Evolutionary conservation across 2,329 filamentous ascomycete species (phyloP), one percentile per base, ranked within the genome.

Genomic region (Nannizziopsis arthrosporioides): DNA sequence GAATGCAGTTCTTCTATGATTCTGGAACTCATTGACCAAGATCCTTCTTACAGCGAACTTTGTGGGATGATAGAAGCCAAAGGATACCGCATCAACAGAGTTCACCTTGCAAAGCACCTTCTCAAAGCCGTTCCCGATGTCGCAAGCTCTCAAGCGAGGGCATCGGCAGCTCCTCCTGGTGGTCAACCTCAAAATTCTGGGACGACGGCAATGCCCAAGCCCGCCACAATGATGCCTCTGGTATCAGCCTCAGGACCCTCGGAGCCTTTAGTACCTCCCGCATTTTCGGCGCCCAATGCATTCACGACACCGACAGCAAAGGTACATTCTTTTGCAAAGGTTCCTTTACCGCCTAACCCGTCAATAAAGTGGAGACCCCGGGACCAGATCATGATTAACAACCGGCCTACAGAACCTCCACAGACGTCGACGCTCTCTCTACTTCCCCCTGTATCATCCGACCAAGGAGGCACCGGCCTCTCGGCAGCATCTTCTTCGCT

Each of bases 11-110:
- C 64, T 7, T 59, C 66, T 8, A 61, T 69, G 15, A 63, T 80
- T 8, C 57, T 70, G 17, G 58, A 56, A 1, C 65, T 78, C 34
- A 63, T 80, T 7, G 65, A 76, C 43, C 57, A 61, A 6, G 77
- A 78, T 53, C 75, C 75, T 1, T 74, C 69, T 2, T 80, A 79
- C 52, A 69, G 72, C 50, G 67, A 74, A 44, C 60, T 80, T 2
- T 80, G 77, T 55, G 68, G 74, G 51, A 63, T 66, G 40, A 59
- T 80, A 4, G 76, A 80, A 52, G 57, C 54, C 1, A 66, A 66
- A 54, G 73, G 71, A 0, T 61, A 77, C 12, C 64, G 59, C 30
- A 63, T 80, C 31, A 72, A 78, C 52, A 66, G 75, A 47, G 69
- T 73, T 5, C 61, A 66, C 0, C 74, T 80, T 54, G 77, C 77